Base-by-base conservation (phyloP, 805 yeast genomes). In the Ogataea ganodermae region DNA sequence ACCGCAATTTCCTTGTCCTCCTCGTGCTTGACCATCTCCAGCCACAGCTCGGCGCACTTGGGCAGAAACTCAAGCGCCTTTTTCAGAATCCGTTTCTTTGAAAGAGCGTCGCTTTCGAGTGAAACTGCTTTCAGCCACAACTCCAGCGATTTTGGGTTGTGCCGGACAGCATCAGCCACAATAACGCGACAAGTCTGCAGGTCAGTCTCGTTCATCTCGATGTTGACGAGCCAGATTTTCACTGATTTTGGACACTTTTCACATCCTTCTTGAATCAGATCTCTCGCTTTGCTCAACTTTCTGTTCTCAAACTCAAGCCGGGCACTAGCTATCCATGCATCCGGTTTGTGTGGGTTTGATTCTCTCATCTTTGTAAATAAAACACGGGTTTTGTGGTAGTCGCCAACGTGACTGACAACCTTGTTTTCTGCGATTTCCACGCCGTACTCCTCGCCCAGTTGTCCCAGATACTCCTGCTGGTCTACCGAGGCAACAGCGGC, bases 261-360 rank as follows among this genome's bases (percentile, higher is more conserved):
- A 58, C 96, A 86, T 1, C 96, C 99, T 60, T 87, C 81, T n/a
- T 72, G 72, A 6, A 90, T 83, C 13, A 86, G 51, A 18, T 66
- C 67, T 44, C 77, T 76, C 0, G 98, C 97, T 12, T 65, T 65
- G 4, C 67, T 67, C 45, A 72, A 70, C 43, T 80, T 81, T 36
- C 74, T 74, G 1, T 83, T 84, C 37, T 75, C 76, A 53, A 80
- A 85, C 60, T 92, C 98, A 8, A 89, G 62, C 39, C 89, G 68
- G 0, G 96, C 95, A 40, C 89, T 79, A 0, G 95, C 89, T 18
- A 92, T 86, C 96, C 96, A 92, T 4, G 86, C 87, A 40, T 79
- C 78, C 0, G 96, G 78, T 48, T 82, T 84, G 35, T 69, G 66
- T 0, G 97, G 96, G 56, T 88, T 85, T 0, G 89, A 69, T 53